Evolutionary conservation across 148 eudicot genomes (phyloP), one percentile per base, ranked within the genome.

Genomic region (Chenopodium berlandieri): DNA sequence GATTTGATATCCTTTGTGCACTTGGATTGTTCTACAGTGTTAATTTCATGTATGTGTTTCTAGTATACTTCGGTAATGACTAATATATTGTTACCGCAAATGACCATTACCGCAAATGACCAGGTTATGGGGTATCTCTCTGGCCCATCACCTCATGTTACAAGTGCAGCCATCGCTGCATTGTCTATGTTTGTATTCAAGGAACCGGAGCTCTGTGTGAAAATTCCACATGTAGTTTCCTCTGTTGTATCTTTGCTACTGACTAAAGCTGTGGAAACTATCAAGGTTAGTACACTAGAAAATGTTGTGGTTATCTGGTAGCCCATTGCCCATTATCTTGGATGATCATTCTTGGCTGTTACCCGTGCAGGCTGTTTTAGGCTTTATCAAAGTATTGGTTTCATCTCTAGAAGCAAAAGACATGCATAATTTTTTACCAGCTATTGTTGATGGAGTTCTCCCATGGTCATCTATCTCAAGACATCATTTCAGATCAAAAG

Each of bases 41-140:
- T 12, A 40, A 22, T 20, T 23, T 25, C 7, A 13, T 9, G 46
- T 6, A 13, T 74, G 30, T 74, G 12, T n/a, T n/a, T n/a, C 13
- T 50, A 47, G 7, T 22, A 30, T 74, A 12, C 20, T 78, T n/a
- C 32, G 23, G n/a, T 77, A 31, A 7, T 71, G 60, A 63, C 63
- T 81, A 40, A 5, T 40, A 40, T 6, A 48, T 44, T 83, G 25
- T 58, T 77, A 54, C 75, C 56, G 23, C 52, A 31, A 56, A n/a
- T n/a, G n/a, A n/a, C n/a, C n/a, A n/a, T n/a, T n/a, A n/a, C n/a
- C n/a, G n/a, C n/a, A n/a, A 84, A 70, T 84, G 68, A 70, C 48
- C 92, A 94, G 98, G 88, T 96, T 84, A 85, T 87, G 83, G 99
- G 95, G 16, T 96, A 96, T 86, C 92, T 92, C 76, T 91, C 98